Evolutionary conservation across 1,139 yeast genomes (phyloP).

Genomic region (Suhomyces chickasaworum): DNA sequence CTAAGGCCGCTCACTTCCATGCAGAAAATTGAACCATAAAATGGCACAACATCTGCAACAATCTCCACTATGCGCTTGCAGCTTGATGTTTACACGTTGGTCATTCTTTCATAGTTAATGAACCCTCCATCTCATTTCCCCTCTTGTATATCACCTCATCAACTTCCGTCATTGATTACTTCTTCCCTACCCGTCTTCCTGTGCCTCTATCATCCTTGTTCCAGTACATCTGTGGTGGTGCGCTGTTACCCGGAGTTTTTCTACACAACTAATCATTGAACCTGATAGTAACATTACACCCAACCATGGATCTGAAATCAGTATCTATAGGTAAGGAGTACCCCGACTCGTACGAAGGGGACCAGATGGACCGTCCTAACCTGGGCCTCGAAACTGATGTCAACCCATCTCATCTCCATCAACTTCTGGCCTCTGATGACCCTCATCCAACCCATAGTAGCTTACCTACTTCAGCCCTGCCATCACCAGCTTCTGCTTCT

Average conservation of each 20-base stretch:
- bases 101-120: background rate
- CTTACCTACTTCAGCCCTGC: background rate
- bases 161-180: background rate
- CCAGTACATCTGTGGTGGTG: background rate
- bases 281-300: background rate
- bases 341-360: background rate
- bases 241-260: conserved; percentile 3
- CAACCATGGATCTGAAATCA: conserved; percentile 14
- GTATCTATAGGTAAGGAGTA: conserved; percentile 3
- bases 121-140: background rate
- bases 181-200: background rate
- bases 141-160: conserved; percentile 1
- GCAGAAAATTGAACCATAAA: background rate
- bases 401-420: background rate
- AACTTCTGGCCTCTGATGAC: background rate
- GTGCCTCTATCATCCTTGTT: background rate
- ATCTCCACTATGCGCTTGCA: background rate
- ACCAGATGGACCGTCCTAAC: background rate
- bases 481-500: background rate
- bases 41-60: background rate
- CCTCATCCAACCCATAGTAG: background rate
- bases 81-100: background rate
- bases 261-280: background rate
- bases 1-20: background rate
- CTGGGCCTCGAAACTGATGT: background rate